phyloP scores from a whole-genome alignment of 2,329 filamentous ascomycete genomes.

The Diaporthe nobilis region DNA sequence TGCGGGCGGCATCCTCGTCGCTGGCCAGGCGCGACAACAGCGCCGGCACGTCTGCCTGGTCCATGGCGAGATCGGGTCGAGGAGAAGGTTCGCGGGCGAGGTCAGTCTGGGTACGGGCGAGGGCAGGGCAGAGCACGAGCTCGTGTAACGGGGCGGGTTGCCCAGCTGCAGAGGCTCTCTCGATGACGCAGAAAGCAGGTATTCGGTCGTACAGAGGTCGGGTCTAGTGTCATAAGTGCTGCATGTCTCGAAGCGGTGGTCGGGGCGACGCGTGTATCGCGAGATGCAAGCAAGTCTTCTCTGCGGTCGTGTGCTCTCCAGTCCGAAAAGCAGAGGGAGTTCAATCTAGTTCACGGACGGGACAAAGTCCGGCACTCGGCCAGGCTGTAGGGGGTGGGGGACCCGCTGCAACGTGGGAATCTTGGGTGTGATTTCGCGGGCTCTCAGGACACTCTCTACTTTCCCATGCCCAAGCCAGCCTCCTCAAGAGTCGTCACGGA shows the following conservation, averaged over 20 bases:
- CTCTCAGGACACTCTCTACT: neutral
- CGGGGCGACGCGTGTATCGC: conserved; percentile 35
- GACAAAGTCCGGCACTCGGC: neutral
- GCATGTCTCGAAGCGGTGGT: conserved; percentile 39
- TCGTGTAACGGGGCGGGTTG: conserved; percentile 39
- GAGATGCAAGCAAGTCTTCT: conserved; percentile 28
- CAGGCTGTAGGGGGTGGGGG: conserved; percentile 14
- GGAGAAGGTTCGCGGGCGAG: conserved; percentile 6
- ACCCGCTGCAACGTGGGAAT: conserved; percentile 25
- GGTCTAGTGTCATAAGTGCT: conserved; percentile 37
- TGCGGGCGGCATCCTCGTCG: conserved; percentile 90
- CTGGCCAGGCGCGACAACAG: conserved; percentile 75
- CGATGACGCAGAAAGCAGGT: conserved; percentile 36
- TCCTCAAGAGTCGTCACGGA: neutral
- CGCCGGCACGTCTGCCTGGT: conserved; percentile 77
- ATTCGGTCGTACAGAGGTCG: conserved; percentile 36
- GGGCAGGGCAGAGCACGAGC: conserved; percentile 33
- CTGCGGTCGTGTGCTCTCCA: conserved; percentile 17
- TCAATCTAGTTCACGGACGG: neutral
- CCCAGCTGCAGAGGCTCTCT: conserved; percentile 36
- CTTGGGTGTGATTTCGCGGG: conserved; percentile 20
- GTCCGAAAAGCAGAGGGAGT: conserved; percentile 5
- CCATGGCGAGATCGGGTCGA: conserved; percentile 60
- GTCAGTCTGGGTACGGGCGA: conserved; percentile 3
- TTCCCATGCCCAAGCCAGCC: neutral